Evolutionary conservation across 805 yeast species (phyloP).

Genomic region (Myxozyma neotropica): DNA sequence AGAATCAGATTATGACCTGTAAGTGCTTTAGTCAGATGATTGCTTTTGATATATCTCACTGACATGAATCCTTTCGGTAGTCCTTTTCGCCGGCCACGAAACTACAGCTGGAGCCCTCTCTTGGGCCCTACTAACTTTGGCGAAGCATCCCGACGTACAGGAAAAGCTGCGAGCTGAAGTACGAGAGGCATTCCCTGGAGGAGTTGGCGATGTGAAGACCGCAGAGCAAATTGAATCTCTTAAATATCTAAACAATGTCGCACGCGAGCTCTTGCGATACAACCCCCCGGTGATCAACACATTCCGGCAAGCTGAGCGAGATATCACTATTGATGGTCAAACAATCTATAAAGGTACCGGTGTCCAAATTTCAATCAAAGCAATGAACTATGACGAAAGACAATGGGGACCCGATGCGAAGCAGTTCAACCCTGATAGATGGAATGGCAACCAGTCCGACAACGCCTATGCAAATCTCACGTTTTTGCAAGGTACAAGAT

Average conservation of each 20-base stretch:
- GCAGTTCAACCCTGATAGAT: conserved; percentile 27
- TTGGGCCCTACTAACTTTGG: conserved; percentile 16
- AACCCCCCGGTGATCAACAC: conserved; percentile 24
- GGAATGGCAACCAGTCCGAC: conserved; percentile 24
- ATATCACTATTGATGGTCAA: conserved; percentile 5
- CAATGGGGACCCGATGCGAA: conserved; percentile 28
- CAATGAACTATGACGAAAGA: conserved; percentile 2
- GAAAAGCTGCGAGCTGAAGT: conserved; percentile 20
- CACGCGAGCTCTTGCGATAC: conserved; percentile 18
- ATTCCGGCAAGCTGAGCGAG: conserved; percentile 11
- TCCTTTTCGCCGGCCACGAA: conserved; percentile 31
- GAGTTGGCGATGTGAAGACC: conserved; percentile 5
- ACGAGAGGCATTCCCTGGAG: conserved; percentile 23
- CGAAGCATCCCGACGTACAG: conserved; percentile 23
- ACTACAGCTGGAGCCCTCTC: conserved; percentile 23
- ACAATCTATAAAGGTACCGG: conserved; percentile 19
- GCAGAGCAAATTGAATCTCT: conserved; percentile 21
- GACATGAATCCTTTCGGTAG: neutral
- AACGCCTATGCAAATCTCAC: conserved; percentile 22
- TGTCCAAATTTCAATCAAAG: neutral
- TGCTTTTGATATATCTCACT: no score
- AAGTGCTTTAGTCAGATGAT: neutral
- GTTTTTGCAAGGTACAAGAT: conserved; percentile 22
- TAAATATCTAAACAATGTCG: conserved; percentile 17
- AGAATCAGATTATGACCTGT: conserved; percentile 23